Conservation (phyloP, 441 rosid species). For the Geranium incanum region DNA sequence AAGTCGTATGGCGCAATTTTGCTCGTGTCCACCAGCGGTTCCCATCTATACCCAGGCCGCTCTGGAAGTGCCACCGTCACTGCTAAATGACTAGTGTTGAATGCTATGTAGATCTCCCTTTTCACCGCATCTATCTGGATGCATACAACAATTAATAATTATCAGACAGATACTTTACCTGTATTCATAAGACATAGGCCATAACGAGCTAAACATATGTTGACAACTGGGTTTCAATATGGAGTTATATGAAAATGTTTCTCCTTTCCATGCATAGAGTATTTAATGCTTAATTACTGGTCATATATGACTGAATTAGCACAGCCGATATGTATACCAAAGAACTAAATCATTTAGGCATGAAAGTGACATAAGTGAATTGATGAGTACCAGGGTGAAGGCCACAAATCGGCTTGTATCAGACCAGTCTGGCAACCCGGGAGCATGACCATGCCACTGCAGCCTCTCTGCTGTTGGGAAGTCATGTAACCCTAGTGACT, state of each 20-base stretch:
- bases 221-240: too few relatives aligned
- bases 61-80: conserved; percentile 61
- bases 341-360: neutral
- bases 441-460: conserved; percentile 86
- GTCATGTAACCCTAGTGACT: conserved; percentile 68
- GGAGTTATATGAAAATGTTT: neutral
- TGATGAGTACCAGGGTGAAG: conserved; percentile 60
- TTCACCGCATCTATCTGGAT: conserved; percentile 64
- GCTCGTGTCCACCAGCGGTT: conserved; percentile 80
- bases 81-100: conserved; percentile 68
- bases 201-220: too few relatives aligned
- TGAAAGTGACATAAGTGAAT: neutral
- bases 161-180: neutral
- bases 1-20: conserved; percentile 73
- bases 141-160: neutral
- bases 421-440: conserved; percentile 82
- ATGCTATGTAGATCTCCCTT: conserved; percentile 72
- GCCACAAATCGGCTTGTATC: conserved; percentile 82
- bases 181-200: too few relatives aligned
- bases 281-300: neutral
- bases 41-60: conserved; percentile 76
- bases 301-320: neutral
- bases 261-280: neutral
- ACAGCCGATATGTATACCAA: neutral
- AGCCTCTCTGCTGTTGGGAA: conserved; percentile 84